These are phyloP conservation scores for Sporothrix mexicana DNA, from an alignment of 2,329 filamentous ascomycete genomes.

Conservation along the genomic window DNA sequence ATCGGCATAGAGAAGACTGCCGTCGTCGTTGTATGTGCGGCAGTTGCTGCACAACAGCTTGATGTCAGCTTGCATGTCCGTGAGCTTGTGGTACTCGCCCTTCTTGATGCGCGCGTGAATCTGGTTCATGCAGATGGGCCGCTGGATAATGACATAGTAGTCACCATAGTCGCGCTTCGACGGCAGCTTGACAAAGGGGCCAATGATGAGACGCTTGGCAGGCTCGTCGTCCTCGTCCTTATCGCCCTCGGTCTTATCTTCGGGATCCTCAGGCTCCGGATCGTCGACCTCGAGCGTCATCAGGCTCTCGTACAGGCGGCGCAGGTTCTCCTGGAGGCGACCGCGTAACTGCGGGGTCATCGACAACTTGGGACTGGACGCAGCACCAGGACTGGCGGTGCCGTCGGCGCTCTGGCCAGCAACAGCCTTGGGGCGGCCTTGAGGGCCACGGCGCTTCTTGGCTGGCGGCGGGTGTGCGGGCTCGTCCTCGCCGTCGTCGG, in stretches of 20 bases:
- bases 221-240: slow-evolving; percentile 62
- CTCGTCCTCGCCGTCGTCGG: slow-evolving; percentile 74
- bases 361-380: slow-evolving; percentile 38
- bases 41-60: slow-evolving; percentile 87
- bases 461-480: slow-evolving; percentile 75
- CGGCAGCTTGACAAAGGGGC: slow-evolving; percentile 90
- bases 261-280: slow-evolving; percentile 61
- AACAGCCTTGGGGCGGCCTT: slow-evolving; percentile 69
- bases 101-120: slow-evolving; percentile 96
- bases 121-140: slow-evolving; percentile 94
- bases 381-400: slow-evolving; percentile 38
- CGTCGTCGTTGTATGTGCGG: slow-evolving; percentile 95
- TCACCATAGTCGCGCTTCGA: slow-evolving; percentile 89
- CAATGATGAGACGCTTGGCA: slow-evolving; percentile 80
- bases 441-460: slow-evolving; percentile 77
- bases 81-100: slow-evolving; percentile 84
- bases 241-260: slow-evolving; percentile 49
- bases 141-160: slow-evolving; percentile 92
- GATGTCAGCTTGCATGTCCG: slow-evolving; percentile 82
- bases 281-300: slow-evolving; percentile 86
- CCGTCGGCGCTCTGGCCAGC: slow-evolving; percentile 41
- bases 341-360: slow-evolving; percentile 72
- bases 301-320: slow-evolving; percentile 76
- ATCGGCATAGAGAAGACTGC: slow-evolving; percentile 88
- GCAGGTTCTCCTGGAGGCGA: slow-evolving; percentile 79